Evolutionary conservation across 495 filamentous ascomycete species (phyloP), one percentile per base, ranked within the genome.

Genomic region (Xylaria telfairii): DNA sequence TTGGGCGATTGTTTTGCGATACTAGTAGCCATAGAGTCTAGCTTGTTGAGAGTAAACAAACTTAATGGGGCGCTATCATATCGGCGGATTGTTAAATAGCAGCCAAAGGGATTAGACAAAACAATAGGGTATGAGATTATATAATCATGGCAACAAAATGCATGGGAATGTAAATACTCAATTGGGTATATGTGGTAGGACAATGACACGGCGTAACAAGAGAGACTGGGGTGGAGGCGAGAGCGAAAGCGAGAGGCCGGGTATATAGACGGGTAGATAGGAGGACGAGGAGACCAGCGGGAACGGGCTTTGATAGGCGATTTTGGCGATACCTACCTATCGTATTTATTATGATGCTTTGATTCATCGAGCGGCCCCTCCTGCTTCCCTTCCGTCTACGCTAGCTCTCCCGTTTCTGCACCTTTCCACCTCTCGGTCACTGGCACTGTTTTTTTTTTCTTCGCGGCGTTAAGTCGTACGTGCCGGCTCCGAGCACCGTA

Each of bases 321-420:
- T 71, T 26, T 65, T 51, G 65, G 60, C 39, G 24, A 32, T 59
- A 24, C 59, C 34, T 34, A 49, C 47, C 21, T 41, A n/a, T n/a
- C n/a, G n/a, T 59, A 42, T 68, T 44, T 73, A 62, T 63, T 54
- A 78, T 78, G 74, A 78, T 78, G 76, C 76, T 68, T 78, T 46
- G 68, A 78, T 74, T 70, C 51, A 26, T 72, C 66, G 47, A 26
- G 63, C 72, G 72, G 72, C 76, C 76, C 76, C 76, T 68, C 76
- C 56, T 57, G 28, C 1, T 53, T 42, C 30, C 46, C n/a, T 30
- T 41, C 44, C 57, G 17, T 41, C 24, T 32, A 4, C 30, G 3
- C 17, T 21, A 13, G 56, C 67, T 21, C 53, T 60, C 34, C 64
- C 47, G 49, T 24, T 57, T 42, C 8, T 57, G 51, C 32, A 19